Base-by-base conservation (phyloP, 768 basidiomycete genomes). In the Russula sp. region DNA sequence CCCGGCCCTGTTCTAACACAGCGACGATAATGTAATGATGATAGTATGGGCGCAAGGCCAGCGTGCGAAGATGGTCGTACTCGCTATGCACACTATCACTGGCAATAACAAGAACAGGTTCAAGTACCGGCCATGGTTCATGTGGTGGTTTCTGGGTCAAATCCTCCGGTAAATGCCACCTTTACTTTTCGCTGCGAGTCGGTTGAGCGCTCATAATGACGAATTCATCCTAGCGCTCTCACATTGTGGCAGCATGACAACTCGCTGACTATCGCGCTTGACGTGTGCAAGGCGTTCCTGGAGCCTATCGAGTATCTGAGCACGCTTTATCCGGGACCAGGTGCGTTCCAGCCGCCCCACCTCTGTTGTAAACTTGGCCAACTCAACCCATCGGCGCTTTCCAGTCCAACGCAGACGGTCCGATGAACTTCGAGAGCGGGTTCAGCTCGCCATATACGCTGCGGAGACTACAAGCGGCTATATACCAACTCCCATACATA, bases 121-220 rank as follows among this genome's bases (percentile, higher is more conserved):
- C 42, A 72, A 79, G 3, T 76, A 79, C 16, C 74, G 85, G 55
- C 86, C 86, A 8, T 85, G 83, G 69, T 87, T 81, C 69, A 76
- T 82, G 25, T 85, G 85, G 69, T 87, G 85, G 85, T 86, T 87
- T 65, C 84, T 86, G 82, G 78, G 78, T n/a, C 85, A 87, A 71
- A 78, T 85, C 58, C 76, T 72, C 69, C 78, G 82, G 83, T 81
- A 61, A 56, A 69, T 70, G 47, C 52, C 29, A 42, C 35, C 48
- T 59, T 10, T 14, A 13, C 13, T 11, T 29, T 60, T 32, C 9
- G 54, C 41, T 18, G 9, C 20, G 29, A 3, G 8, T 13, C 16
- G 32, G 20, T 16, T 18, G 61, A 7, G 43, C 41, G 41, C n/a
- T 59, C 34, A 59, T 43, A 14, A 2, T 20, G 3, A 41, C 32